A percentile compares a stretch with the other conserved stretches of the same genome.
These are phyloP conservation scores for Cinnamomum micranthum DNA, from an alignment of 164 flowering plant species.

Conservation along the genomic window DNA sequence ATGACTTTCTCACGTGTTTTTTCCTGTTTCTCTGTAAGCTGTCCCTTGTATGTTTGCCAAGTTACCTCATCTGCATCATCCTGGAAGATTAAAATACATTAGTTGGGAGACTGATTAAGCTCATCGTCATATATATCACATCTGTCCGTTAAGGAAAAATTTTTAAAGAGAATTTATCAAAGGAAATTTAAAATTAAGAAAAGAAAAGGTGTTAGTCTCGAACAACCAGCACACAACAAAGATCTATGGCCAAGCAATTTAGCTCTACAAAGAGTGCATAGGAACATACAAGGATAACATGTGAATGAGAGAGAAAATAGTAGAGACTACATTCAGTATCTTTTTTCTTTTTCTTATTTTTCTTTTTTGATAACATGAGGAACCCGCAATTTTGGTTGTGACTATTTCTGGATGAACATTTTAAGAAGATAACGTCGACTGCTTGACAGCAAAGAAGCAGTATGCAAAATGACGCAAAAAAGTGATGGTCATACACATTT, in stretches of 20 bases:
- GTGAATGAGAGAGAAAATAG: background rate
- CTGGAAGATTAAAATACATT: constrained; percentile 29
- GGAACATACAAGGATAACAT: background rate
- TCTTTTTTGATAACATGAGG: background rate
- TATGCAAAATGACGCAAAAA: too few species aligned
- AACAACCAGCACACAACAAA: background rate
- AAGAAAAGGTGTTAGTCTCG: background rate
- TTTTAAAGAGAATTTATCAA: background rate
- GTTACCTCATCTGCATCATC: constrained; percentile 78
- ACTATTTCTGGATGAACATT: too few species aligned
- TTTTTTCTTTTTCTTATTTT: too few species aligned
- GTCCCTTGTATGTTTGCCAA: constrained; percentile 96
- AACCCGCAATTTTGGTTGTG: too few species aligned
- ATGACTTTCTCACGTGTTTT: constrained; percentile 89
- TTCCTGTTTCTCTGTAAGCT: constrained; percentile 95
- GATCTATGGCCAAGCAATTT: background rate
- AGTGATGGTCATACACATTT: background rate
- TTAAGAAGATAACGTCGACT: too few species aligned
- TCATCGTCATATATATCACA: background rate
- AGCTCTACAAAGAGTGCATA: background rate
- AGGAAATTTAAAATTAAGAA: background rate
- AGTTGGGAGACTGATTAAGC: background rate
- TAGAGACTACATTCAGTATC: background rate
- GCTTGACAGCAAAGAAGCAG: too few species aligned
- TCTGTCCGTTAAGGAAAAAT: background rate